Percentiles rank a stretch among this genome's conserved stretches.
Evolutionary conservation across 768 basidiomycete species (phyloP).

Genomic region (Hericium alpestre): DNA sequence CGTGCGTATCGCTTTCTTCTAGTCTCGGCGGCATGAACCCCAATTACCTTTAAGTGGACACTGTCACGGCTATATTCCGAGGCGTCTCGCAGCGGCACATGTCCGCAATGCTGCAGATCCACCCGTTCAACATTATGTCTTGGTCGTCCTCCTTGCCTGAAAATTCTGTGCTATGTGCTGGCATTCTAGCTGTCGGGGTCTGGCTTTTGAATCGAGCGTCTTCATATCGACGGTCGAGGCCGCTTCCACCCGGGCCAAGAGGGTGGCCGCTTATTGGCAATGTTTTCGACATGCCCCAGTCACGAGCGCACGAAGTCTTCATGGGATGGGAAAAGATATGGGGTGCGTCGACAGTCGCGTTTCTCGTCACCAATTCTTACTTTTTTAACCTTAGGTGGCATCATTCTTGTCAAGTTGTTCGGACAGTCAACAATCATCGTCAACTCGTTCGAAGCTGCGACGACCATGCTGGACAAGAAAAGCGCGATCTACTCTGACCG

Average conservation of each 20-base stretch:
- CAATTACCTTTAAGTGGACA: too few relatives aligned
- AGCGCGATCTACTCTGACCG: conserved; percentile 16
- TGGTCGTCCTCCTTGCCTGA: too few relatives aligned
- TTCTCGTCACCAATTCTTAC: not conserved
- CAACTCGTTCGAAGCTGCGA: conserved; percentile 12
- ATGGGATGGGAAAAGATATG: conserved; percentile 7
- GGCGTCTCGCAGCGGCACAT: too few relatives aligned
- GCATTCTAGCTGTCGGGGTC: too few relatives aligned
- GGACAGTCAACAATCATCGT: conserved; percentile 16
- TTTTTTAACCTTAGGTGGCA: conserved; percentile 10
- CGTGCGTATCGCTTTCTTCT: too few relatives aligned
- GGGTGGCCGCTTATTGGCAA: conserved; percentile 13
- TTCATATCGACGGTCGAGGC: too few relatives aligned
- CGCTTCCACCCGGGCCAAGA: conserved; percentile 4
- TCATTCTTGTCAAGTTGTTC: conserved; percentile 15
- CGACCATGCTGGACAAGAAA: conserved; percentile 17
- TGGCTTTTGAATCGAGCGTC: too few relatives aligned
- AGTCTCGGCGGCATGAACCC: too few relatives aligned
- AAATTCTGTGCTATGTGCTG: too few relatives aligned
- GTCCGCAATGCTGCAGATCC: too few relatives aligned
- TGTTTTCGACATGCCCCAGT: conserved; percentile 9
- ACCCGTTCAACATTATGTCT: too few relatives aligned
- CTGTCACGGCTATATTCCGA: too few relatives aligned
- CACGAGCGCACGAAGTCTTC: conserved; percentile 9
- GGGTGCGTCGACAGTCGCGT: conserved; percentile 3